phyloP scores from a whole-genome alignment of 1,139 yeast genomes.

The Candida anutae region DNA sequence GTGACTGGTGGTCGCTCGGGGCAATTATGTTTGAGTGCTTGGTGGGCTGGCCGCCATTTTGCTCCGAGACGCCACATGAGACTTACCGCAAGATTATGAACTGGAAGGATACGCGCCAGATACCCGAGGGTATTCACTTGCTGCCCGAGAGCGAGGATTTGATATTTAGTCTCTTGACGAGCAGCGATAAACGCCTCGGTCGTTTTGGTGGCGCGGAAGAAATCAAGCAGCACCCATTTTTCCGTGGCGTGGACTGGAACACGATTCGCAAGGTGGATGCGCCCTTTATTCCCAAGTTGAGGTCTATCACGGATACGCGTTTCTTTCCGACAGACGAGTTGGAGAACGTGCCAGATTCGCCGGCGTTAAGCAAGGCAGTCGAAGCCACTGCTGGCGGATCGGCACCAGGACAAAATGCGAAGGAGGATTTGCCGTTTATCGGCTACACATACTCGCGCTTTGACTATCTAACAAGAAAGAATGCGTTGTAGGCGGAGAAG shows the following conservation, averaged over 20 bases:
- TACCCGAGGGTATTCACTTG: constrained; percentile 93
- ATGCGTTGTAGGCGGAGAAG: constrained; percentile 44
- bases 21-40: constrained; percentile 98
- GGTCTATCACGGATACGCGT: constrained; percentile 90
- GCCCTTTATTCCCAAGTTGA: constrained; percentile 71
- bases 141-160: constrained; percentile 93
- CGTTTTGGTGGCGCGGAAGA: constrained; percentile 92
- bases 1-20: constrained; percentile 99
- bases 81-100: constrained; percentile 90
- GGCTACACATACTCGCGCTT: constrained; percentile 95
- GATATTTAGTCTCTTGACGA: constrained; percentile 73
- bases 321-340: constrained; percentile 98
- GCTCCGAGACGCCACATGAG: constrained; percentile 98
- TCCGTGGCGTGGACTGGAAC: constrained; percentile 96
- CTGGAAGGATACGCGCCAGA: constrained; percentile 88
- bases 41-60: constrained; percentile 99
- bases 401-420: constrained; percentile 37
- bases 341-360: constrained; percentile 91
- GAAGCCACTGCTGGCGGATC: constrained; percentile 38
- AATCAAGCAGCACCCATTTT: constrained; percentile 86
- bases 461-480: constrained; percentile 82
- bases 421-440: constrained; percentile 90
- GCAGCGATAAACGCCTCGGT: constrained; percentile 82
- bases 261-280: constrained; percentile 89
- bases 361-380: constrained; percentile 72